Evolutionary conservation across 2,329 filamentous ascomycete species (phyloP), one percentile per base, ranked within the genome.

Genomic region (Aspergillus niger): DNA sequence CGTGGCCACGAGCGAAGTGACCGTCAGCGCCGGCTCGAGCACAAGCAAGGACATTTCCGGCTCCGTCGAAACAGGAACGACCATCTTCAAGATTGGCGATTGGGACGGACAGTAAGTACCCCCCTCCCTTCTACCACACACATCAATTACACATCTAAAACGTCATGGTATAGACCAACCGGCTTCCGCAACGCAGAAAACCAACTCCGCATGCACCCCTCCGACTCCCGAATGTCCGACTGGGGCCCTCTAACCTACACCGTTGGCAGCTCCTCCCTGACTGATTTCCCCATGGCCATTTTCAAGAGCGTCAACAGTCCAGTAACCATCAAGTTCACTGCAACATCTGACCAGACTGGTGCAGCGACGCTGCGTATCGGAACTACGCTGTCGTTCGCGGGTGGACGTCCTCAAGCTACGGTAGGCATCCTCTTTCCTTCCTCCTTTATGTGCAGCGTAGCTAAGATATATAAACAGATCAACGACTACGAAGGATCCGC

Each of bases 161-260:
- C 2, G 36, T 17, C 36, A 2, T n/a, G 1, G 4, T 5, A 32
- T 38, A 73, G 71, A 65, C 85, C 85, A 20, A 83, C 79, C 6
- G 86, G 86, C 15, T 88, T 90, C 79, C 82, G 82, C 65, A 90
- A 91, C 69, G 87, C 87, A 13, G 86, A 83, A 57, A 88, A 88
- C 68, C 84, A 88, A 70, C 80, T 86, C 13, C 82, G 86, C 55
- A 90, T 90, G 87, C 88, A 90, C 70, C 88, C 87, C 3, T 85
- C 84, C 3, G 88, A 89, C 73, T 76, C 75, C 41, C 83, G 87
- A 67, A 90, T 90, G 87, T 74, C 78, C 26, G 78, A 77, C 58
- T 90, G 87, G 87, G 81, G 79, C 0, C 81, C 85, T 0, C 67
- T 81, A 11, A 89, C 86, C 0, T 89, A 87, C 74, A 88, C 84